Evolutionary conservation across 768 basidiomycete species (phyloP).

Genomic region (Amanita molliuscula): DNA sequence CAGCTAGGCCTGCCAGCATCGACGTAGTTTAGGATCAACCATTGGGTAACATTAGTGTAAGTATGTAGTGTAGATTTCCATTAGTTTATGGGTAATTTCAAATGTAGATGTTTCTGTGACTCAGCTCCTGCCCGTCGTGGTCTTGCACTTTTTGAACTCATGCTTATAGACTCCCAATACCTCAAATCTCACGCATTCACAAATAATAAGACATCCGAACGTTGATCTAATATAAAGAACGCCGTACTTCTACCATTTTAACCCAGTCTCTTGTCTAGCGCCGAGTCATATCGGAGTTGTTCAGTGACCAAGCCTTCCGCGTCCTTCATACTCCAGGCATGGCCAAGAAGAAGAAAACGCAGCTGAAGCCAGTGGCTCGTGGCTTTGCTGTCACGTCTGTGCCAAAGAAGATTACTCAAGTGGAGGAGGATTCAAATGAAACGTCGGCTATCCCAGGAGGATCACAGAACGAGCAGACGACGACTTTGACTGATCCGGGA

Average conservation of each 20-base stretch:
- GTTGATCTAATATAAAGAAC: background rate
- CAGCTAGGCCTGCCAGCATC: conserved; percentile 5
- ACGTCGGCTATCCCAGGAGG: conserved; percentile 10
- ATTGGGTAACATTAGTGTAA: conserved; percentile 7
- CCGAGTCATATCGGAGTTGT: background rate
- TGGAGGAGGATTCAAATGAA: conserved; percentile 12
- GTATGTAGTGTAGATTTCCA: conserved; percentile 5
- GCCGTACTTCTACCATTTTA: background rate
- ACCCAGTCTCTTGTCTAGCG: background rate
- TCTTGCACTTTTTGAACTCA: background rate
- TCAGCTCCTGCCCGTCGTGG: no score
- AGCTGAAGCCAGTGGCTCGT: conserved; percentile 62
- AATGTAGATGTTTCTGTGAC: background rate
- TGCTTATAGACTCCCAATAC: conserved; percentile 2
- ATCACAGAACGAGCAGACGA: conserved; percentile 9
- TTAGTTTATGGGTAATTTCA: conserved; percentile 8
- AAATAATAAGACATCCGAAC: background rate
- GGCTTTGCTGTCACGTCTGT: conserved; percentile 79
- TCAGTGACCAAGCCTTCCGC: background rate
- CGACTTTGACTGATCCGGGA: background rate
- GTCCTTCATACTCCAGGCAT: conserved; percentile 21
- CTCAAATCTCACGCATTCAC: background rate
- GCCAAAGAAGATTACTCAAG: conserved; percentile 55
- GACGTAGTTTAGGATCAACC: conserved; percentile 2
- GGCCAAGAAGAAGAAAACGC: conserved; percentile 82